Evolutionary conservation across 495 filamentous ascomycete species (phyloP).

Genomic region (Glonium stellatum): DNA sequence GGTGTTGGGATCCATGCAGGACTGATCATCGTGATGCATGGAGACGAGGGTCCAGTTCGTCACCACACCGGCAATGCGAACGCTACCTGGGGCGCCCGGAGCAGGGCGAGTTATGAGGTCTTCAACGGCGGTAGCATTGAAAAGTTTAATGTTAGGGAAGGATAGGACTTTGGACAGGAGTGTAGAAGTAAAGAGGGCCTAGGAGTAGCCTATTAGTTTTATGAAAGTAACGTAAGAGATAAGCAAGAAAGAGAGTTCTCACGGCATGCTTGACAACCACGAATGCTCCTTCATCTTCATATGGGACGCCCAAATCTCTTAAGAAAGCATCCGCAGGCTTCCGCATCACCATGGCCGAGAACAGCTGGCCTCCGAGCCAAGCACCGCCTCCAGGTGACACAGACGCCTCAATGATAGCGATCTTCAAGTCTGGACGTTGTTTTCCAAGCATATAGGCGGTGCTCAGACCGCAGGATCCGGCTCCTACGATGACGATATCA

Average conservation of each 20-base stretch:
- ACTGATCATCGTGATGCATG: constrained; percentile 87
- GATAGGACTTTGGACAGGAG: constrained; percentile 69
- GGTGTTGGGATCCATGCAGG: constrained; percentile 93
- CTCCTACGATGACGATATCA: constrained; percentile 86
- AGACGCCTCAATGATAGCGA: constrained; percentile 81
- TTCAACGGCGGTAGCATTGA: constrained; percentile 87
- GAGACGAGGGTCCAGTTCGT: constrained; percentile 90
- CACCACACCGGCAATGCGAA: constrained; percentile 79
- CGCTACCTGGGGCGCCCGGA: constrained; percentile 34
- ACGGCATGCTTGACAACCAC: constrained; percentile 85
- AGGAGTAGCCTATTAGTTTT: not conserved
- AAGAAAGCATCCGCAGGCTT: constrained; percentile 84
- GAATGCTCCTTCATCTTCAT: constrained; percentile 77
- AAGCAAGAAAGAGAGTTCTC: constrained; percentile 2
- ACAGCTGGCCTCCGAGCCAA: constrained; percentile 88
- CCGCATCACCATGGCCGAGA: constrained; percentile 89
- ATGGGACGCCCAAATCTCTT: constrained; percentile 70
- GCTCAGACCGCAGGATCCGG: constrained; percentile 78
- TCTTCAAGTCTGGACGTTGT: constrained; percentile 80
- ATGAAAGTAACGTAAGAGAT: not conserved
- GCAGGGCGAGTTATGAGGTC: constrained; percentile 72
- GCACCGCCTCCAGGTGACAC: constrained; percentile 84
- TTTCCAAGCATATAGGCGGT: constrained; percentile 78
- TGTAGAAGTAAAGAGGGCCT: constrained; percentile 78
- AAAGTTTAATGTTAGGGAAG: constrained; percentile 89